Conservation (phyloP, 305 asterid species). For the Ruellia speciosa region DNA sequence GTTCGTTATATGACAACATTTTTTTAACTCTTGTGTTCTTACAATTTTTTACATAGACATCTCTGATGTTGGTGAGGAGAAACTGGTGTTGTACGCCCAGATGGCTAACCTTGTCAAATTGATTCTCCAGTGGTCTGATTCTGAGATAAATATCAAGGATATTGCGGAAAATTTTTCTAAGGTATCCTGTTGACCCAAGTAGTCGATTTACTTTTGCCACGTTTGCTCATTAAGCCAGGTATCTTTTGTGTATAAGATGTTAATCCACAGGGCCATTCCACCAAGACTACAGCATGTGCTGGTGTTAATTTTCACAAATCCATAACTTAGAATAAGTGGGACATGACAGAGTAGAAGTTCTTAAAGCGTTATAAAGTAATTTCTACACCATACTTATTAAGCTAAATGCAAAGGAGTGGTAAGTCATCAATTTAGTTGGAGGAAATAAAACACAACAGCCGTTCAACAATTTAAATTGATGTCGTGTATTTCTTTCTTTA, state of each 20-base stretch:
- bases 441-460: slow-evolving; percentile 3
- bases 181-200: slow-evolving; percentile 35
- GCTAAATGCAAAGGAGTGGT: not conserved
- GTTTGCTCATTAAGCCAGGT: slow-evolving; percentile 9
- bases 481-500: not conserved
- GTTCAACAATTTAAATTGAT: not conserved
- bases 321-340: not conserved
- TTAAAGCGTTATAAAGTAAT: no score
- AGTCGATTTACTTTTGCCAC: not conserved
- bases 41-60: slow-evolving; percentile 45
- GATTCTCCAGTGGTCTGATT: slow-evolving; percentile 71
- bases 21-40: slow-evolving; percentile 28
- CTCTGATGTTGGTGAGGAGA: slow-evolving; percentile 61
- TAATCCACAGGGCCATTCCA: not conserved
- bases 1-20: slow-evolving; percentile 14
- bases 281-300: not conserved
- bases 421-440: not conserved
- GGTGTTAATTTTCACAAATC: not conserved
- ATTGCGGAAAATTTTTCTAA: slow-evolving; percentile 68
- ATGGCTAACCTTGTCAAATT: slow-evolving; percentile 83
- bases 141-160: slow-evolving; percentile 67
- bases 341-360: no score
- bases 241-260: not conserved
- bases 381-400: no score
- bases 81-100: slow-evolving; percentile 77